A percentile compares a stretch with the other conserved stretches of the same genome.
phyloP scores from a whole-genome alignment of 306 rosid genomes.

The Prunus dulcis region DNA sequence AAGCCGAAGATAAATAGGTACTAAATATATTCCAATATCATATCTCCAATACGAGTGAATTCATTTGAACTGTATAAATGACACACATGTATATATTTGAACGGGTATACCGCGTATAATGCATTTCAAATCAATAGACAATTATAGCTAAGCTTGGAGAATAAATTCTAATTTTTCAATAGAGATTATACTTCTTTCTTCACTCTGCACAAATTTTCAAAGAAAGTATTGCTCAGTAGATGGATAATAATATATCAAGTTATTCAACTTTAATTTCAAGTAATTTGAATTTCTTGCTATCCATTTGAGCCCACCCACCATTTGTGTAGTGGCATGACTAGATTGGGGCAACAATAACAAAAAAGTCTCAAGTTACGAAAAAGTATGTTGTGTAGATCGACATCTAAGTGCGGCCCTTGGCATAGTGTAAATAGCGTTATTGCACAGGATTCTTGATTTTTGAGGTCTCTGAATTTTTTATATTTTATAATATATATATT shows the following conservation, averaged over 20 bases:
- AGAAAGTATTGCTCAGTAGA: too few species aligned
- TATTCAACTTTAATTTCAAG: neutral
- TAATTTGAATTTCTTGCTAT: neutral
- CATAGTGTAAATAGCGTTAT: fast-evolving
- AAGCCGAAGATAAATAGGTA: too few species aligned
- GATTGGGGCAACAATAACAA: neutral
- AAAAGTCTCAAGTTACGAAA: neutral
- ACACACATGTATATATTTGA: neutral
- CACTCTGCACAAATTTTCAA: too few species aligned
- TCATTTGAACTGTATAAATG: neutral
- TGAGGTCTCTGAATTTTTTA: too few species aligned
- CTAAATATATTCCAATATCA: neutral
- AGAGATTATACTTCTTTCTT: too few species aligned
- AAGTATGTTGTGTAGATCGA: neutral
- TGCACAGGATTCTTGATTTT: fast-evolving
- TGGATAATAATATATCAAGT: neutral
- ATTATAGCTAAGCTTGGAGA: too few species aligned
- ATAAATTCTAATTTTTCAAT: too few species aligned
- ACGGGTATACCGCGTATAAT: neutral
- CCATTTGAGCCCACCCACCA: neutral
- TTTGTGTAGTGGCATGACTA: neutral
- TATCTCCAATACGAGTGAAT: neutral
- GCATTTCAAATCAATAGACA: too few species aligned
- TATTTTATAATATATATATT: too few species aligned
- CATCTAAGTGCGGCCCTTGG: neutral